Percentiles rank a stretch among this genome's conserved stretches.
Conservation (phyloP, 2,329 filamentous ascomycete species). For the Amphichorda felina region DNA sequence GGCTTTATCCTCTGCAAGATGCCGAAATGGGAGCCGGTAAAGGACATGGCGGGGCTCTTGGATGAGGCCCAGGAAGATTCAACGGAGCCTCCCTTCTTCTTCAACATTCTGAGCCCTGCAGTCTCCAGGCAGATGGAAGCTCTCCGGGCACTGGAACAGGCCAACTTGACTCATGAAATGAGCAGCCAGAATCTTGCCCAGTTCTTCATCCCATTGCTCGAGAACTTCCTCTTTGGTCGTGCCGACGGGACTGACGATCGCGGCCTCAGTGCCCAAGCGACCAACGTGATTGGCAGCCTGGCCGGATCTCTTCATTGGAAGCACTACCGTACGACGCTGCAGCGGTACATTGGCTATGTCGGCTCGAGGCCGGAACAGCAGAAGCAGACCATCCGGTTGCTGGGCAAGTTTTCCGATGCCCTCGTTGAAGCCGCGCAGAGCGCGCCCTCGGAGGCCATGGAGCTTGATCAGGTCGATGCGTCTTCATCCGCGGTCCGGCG, state of each 20-base stretch:
- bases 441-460: slow-evolving; percentile 32
- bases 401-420: slow-evolving; percentile 72
- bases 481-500: slow-evolving; percentile 17
- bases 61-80: slow-evolving; percentile 50
- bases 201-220: slow-evolving; percentile 81
- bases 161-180: slow-evolving; percentile 52
- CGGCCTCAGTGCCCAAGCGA: slow-evolving; percentile 75
- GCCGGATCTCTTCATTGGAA: slow-evolving; percentile 76
- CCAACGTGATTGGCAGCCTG: slow-evolving; percentile 66
- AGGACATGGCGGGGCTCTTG: slow-evolving; percentile 63
- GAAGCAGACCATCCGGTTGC: slow-evolving; percentile 73
- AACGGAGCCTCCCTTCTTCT: slow-evolving; percentile 67
- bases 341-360: slow-evolving; percentile 74
- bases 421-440: slow-evolving; percentile 30
- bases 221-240: slow-evolving; percentile 86
- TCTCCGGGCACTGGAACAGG: slow-evolving; percentile 60
- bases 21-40: slow-evolving; percentile 56
- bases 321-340: slow-evolving; percentile 76
- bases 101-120: slow-evolving; percentile 83
- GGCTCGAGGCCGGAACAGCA: slow-evolving; percentile 70
- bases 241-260: slow-evolving; percentile 65
- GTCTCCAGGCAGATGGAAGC: slow-evolving; percentile 77
- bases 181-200: slow-evolving; percentile 69
- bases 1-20: slow-evolving; percentile 66
- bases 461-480: slow-evolving; percentile 21